Percentiles rank a stretch among this genome's conserved stretches.
These are phyloP conservation scores for Musa troglodytarum DNA, from an alignment of 176 grass and related monocot genomes.

Conservation along the genomic window DNA sequence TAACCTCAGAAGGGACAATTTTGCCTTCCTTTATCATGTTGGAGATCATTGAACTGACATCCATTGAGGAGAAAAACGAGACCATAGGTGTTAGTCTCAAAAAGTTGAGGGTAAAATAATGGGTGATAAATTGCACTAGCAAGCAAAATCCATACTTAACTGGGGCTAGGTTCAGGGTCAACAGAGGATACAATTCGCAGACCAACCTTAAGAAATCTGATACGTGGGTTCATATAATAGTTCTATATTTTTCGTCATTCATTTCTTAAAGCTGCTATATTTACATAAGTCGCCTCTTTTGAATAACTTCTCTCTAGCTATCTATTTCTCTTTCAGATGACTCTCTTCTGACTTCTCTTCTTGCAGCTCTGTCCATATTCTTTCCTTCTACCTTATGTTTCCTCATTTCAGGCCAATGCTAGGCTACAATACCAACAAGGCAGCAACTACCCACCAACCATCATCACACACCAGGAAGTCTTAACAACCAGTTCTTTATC, in stretches of 20 bases:
- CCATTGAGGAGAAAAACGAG: too few relatives aligned
- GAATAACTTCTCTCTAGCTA: not conserved
- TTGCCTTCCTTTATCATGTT: constrained; percentile 51
- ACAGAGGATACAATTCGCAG: not conserved
- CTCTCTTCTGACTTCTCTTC: not conserved
- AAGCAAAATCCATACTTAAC: not conserved
- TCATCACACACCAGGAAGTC: not conserved
- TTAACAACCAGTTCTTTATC: not conserved
- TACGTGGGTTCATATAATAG: not conserved
- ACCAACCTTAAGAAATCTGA: too few relatives aligned
- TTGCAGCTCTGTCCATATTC: too few relatives aligned
- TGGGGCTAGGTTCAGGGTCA: not conserved
- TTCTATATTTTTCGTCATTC: not conserved
- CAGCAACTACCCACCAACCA: too few relatives aligned
- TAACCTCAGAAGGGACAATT: constrained; percentile 85
- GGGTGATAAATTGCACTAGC: not conserved
- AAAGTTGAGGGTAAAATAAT: not conserved
- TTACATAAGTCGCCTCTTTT: not conserved
- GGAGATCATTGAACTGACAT: too few relatives aligned
- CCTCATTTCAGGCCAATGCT: too few relatives aligned
- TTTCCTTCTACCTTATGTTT: too few relatives aligned
- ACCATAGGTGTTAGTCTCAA: too few relatives aligned
- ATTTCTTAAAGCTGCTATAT: not conserved
- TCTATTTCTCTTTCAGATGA: not conserved
- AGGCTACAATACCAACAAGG: too few relatives aligned